Percentiles rank a stretch among this genome's conserved stretches.
phyloP scores from a whole-genome alignment of 129 eudicot species.

The Chrysanthemum lavandulifolium region DNA sequence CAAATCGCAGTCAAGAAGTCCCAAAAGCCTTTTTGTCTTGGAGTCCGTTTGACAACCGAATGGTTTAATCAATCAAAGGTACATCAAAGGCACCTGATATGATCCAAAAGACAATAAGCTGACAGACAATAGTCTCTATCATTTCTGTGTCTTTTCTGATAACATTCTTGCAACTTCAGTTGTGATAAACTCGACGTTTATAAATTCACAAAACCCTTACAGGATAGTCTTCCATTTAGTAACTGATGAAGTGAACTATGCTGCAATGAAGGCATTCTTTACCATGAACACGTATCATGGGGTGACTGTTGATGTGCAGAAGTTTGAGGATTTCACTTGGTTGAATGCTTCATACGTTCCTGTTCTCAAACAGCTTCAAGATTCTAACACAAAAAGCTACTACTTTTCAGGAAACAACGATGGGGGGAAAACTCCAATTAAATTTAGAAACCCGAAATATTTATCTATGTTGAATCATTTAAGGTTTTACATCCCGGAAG shows the following conservation, averaged over 20 bases:
- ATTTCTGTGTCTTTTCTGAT: conserved; percentile 68
- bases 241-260: conserved; percentile 70
- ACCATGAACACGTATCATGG: conserved; percentile 51
- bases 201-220: conserved; percentile 50
- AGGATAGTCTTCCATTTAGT: conserved; percentile 58
- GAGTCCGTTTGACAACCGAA: conserved; percentile 56
- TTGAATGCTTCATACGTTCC: conserved; percentile 75
- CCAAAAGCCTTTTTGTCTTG: conserved; percentile 68
- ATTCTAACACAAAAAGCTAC: conserved; percentile 54
- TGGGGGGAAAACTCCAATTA: conserved; percentile 55
- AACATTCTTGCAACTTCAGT: conserved; percentile 72
- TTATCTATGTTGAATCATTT: conserved; percentile 71
- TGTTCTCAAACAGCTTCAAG: conserved; percentile 70
- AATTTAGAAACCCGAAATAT: conserved; percentile 66
- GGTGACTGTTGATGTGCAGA: conserved; percentile 61
- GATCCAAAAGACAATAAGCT: conserved; percentile 32
- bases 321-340: conserved; percentile 67
- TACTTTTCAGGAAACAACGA: conserved; percentile 64
- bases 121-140: conserved; percentile 47
- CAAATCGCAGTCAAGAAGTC: conserved; percentile 78
- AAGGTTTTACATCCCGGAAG: conserved; percentile 69
- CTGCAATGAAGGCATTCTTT: conserved; percentile 79
- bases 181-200: conserved; percentile 61
- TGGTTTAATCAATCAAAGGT: conserved; percentile 46
- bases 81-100: conserved; percentile 25